Conservation (phyloP, 176 grass and related monocot genomes). For the Cymbopogon citratus region DNA sequence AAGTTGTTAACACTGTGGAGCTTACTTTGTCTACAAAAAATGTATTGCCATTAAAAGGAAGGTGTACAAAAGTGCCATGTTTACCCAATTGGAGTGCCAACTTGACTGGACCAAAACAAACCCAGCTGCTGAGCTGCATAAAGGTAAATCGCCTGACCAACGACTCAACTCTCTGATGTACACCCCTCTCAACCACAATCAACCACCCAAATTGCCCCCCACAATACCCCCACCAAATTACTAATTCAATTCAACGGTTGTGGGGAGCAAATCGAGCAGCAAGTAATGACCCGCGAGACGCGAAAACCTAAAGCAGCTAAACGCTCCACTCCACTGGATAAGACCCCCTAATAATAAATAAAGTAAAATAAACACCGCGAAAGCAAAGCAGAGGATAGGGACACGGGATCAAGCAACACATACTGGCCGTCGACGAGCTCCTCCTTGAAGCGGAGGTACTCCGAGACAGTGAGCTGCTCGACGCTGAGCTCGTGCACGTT, state of each 20-base stretch:
- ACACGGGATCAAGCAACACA: background rate
- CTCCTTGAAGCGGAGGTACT: constrained; percentile 93
- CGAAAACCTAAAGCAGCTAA: background rate
- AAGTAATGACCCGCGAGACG: background rate
- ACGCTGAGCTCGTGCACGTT: constrained; percentile 94
- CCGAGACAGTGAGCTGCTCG: constrained; percentile 72
- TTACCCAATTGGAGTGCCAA: background rate
- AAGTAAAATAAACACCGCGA: background rate
- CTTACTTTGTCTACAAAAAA: background rate
- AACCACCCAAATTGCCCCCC: background rate
- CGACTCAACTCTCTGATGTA: background rate
- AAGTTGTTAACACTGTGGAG: background rate
- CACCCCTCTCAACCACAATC: background rate
- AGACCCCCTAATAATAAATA: background rate
- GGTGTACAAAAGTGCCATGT: background rate
- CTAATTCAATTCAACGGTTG: background rate
- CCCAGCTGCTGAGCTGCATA: background rate
- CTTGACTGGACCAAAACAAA: background rate
- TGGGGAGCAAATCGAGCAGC: background rate
- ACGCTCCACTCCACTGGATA: background rate
- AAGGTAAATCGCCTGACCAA: background rate
- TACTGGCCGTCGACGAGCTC: constrained; percentile 77
- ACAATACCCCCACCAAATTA: background rate
- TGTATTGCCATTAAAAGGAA: background rate
- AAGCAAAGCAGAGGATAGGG: background rate